Base-by-base conservation (phyloP, 768 basidiomycete genomes). In the Exidia glandulosa region DNA sequence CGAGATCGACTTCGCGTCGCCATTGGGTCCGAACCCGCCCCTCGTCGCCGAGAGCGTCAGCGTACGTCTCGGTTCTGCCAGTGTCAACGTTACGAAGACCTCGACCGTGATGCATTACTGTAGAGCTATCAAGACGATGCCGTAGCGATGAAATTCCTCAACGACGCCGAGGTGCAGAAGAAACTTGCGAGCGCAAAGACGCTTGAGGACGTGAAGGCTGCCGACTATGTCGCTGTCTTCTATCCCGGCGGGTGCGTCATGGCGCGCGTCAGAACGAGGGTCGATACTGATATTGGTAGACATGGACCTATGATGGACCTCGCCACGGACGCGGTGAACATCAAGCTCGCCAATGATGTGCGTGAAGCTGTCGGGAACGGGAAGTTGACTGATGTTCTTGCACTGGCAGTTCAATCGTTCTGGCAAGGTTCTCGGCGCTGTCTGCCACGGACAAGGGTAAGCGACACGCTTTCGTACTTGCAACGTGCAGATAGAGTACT, bases 371-470 rank as follows among this genome's bases (percentile, higher is more conserved):
- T n/a, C 34, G 12, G 19, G 25, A 23, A 32, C 56, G 60, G 32
- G 27, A 59, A 10, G 10, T 10, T 37, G 19, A 19, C 19, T 37
- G 36, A 10, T 9, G 10, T 37, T n/a, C 1, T 31, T 27, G 23
- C 54, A 32, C 30, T 47, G 36, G 23, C 59, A 71, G 65, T 70
- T 73, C 64, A 73, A 70, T 64, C 62, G 63, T 2, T 63, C 68
- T 32, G 69, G 69, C 59, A 74, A 73, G 63, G 62, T 66, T 55
- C 67, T 71, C 34, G 59, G 73, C 2, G 70, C 72, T 2, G 75
- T 76, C 12, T 76, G 75, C 66, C 75, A 76, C 66, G 74, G 72
- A 32, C 75, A n/a, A n/a, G n/a, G n/a, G n/a, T n/a, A n/a, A n/a
- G n/a, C n/a, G n/a, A n/a, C n/a, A n/a, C n/a, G n/a, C n/a, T n/a